Conservation (phyloP, 352 stramenopile species). For the Phytophthora brassicae region DNA sequence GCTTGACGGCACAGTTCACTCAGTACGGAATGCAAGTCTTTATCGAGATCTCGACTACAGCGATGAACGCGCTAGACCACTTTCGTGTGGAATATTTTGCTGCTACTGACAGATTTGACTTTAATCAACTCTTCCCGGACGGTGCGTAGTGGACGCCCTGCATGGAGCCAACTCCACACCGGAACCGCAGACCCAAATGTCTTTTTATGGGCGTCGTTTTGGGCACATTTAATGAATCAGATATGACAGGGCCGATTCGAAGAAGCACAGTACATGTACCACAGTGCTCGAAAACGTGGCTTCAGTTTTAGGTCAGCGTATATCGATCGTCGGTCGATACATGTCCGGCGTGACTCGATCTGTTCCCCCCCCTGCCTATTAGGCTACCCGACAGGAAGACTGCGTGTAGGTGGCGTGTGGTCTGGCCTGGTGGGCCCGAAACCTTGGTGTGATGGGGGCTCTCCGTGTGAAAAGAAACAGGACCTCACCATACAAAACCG, state of each 20-base stretch:
- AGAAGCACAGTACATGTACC: too few species aligned
- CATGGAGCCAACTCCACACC: neutral
- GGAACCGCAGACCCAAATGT: conserved; percentile 5
- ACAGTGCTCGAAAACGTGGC: neutral
- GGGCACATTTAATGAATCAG: neutral
- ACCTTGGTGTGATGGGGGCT: too few species aligned
- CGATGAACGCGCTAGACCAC: too few species aligned
- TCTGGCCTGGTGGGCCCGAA: too few species aligned
- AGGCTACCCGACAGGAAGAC: too few species aligned
- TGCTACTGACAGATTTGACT: too few species aligned
- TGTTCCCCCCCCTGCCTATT: too few species aligned
- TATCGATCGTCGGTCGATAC: neutral
- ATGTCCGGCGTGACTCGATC: neutral
- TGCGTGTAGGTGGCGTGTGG: neutral
- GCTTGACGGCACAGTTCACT: too few species aligned
- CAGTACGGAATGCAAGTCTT: too few species aligned
- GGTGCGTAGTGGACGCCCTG: neutral
- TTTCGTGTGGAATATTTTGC: too few species aligned
- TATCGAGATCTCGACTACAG: too few species aligned
- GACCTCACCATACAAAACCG: conserved; percentile 3
- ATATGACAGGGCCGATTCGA: conserved; percentile 1
- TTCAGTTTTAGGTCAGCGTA: neutral
- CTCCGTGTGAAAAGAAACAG: conserved; percentile 9
- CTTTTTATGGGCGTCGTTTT: neutral
- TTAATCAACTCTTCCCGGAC: too few species aligned